Conservation (phyloP, 1,284 basidiomycete genomes). For the Pseudozyma pruni region DNA sequence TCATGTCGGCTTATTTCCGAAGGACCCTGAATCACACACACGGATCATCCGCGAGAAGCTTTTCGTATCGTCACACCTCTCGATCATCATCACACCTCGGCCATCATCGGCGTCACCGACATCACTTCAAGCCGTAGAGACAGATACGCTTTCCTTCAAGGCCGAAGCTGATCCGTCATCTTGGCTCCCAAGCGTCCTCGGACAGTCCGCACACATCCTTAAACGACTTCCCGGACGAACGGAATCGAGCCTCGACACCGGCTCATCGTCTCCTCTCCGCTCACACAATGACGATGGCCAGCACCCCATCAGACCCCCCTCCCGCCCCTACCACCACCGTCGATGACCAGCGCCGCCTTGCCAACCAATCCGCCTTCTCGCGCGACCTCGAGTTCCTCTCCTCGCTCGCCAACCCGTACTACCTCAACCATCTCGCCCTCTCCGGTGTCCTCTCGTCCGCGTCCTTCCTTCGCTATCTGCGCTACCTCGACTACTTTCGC, state of each 20-base stretch:
- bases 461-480: constrained; percentile 55
- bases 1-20: constrained; percentile 24
- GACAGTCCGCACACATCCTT: no score
- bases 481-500: constrained; percentile 57
- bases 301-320: neutral
- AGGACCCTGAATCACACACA: constrained; percentile 31
- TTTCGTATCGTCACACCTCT: constrained; percentile 2
- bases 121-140: no score
- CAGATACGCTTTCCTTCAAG: no score
- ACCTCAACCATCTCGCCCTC: constrained; percentile 58
- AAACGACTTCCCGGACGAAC: no score
- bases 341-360: constrained; percentile 7
- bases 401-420: constrained; percentile 61
- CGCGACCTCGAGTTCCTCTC: constrained; percentile 62
- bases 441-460: constrained; percentile 47
- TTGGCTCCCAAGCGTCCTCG: neutral
- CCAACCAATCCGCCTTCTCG: constrained; percentile 58
- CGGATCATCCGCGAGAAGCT: constrained; percentile 8
- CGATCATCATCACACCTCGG: neutral
- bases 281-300: constrained; percentile 1
- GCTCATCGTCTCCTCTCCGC: neutral
- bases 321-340: neutral
- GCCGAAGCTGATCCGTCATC: no score
- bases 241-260: no score
- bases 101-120: neutral